Conservation (phyloP, 2,329 filamentous ascomycete species). For the Gremmenia infestans region DNA sequence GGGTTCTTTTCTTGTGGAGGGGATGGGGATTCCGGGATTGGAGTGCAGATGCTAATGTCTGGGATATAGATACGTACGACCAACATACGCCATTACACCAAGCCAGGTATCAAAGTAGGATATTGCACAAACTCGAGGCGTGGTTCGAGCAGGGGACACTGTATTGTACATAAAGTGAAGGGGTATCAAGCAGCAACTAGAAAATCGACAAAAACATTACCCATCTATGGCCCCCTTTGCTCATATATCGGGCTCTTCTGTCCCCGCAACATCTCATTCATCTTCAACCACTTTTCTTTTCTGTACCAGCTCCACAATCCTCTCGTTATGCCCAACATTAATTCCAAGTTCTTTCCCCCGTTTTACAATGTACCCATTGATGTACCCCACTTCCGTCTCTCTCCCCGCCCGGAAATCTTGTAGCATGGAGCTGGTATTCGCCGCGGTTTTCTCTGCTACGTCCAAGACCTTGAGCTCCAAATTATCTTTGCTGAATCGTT, state of each 20-base stretch:
- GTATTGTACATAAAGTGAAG: neutral
- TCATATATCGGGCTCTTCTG: neutral
- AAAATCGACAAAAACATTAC: neutral
- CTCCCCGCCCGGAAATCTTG: conserved; percentile 51
- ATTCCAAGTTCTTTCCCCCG: conserved; percentile 24
- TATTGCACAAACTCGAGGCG: neutral
- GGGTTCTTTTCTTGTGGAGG: neutral
- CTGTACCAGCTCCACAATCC: conserved; percentile 42
- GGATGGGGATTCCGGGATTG: neutral
- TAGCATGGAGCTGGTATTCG: conserved; percentile 58
- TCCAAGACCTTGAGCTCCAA: conserved; percentile 43
- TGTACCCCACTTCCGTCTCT: conserved; percentile 51
- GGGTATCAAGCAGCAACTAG: neutral
- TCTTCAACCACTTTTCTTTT: conserved; percentile 30
- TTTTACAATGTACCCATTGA: conserved; percentile 51
- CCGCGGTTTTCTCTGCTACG: conserved; percentile 43
- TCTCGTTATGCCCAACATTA: conserved; percentile 37
- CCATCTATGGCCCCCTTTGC: neutral
- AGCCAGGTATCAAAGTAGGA: conserved; percentile 23
- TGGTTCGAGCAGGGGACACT: neutral
- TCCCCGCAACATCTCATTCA: conserved; percentile 7
- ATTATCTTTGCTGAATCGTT: conserved; percentile 11
- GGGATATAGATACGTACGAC: conserved; percentile 65
- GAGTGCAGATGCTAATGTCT: conserved; percentile 4
- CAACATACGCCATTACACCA: conserved; percentile 74